Evolutionary conservation across 1,284 basidiomycete genomes (phyloP), one percentile per base, ranked within the genome.

Genomic region (Papiliotrema flavescens): DNA sequence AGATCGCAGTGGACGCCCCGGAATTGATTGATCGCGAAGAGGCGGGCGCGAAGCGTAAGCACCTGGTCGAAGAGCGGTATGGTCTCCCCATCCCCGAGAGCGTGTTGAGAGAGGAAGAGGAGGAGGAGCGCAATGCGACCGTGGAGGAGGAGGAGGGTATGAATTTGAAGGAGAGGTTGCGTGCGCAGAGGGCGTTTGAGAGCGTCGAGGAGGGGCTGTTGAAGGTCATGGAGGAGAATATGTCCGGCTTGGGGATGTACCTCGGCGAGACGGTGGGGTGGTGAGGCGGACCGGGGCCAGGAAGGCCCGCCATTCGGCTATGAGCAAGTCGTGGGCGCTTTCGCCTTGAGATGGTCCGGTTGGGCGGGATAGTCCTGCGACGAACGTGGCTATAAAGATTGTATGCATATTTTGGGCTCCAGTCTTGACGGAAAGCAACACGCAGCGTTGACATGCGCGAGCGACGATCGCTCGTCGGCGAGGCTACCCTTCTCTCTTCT

Each of bases 31-130:
- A 28, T 11, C 32, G 19, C 13, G 46, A 48, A 37, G 34, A 28
- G 46, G 35, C 32, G 3, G 62, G 62, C 34, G 61, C 62, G 47
- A 67, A 67, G 62, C 69, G 67, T 58, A 66, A 65, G 45, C 64
- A 70, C 43, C 50, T 69, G 11, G 49, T 59, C 15, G 71, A 68
- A 49, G 74, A 76, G 46, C 57, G 70, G 32, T 75, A 72, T 54
- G 75, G 75, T 3, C 58, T 77, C 26, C 75, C 75, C 6, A 76
- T 76, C 44, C 74, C 74, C 3, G 69, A 69, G 2, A 59, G 48
- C 19, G 66, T 76, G 28, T 49, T 71, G 39, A 62, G 60, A 28
- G 71, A 71, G 45, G 69, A 72, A 37, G 69, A 70, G 41, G 69
- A 72, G 53, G 70, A 73, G 49, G 69, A 71, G 55, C 55, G 59